Evolutionary conservation across 2,329 filamentous ascomycete genomes (phyloP), one percentile per base, ranked within the genome.

Genomic region (Bimuria novae-zelandiae): DNA sequence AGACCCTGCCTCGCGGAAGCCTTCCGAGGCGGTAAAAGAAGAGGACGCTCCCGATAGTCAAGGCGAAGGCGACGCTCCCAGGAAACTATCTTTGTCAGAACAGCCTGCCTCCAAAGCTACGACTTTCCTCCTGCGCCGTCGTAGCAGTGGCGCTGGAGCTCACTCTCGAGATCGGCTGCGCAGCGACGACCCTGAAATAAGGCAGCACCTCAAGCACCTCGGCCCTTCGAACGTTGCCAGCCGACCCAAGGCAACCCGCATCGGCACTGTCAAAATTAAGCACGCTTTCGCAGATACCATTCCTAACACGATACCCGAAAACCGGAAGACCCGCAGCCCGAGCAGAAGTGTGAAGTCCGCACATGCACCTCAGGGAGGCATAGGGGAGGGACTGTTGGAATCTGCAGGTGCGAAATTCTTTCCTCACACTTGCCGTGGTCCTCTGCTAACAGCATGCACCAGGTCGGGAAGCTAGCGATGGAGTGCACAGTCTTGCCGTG

Each of bases 181-280:
- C 21, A 79, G 78, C 47, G 75, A 78, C 40, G 81, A 81, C 7
- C 76, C 82, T 33, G 81, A 85, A 25, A 73, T 86, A 44, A 78
- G 78, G 42, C 78, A 86, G 62, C 84, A 87, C 52, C 71, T 87
- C 17, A 85, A 83, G 63, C 83, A 87, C 62, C 77, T 88, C 2
- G 85, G 85, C 4, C 85, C 85, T 0, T 86, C 83, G 16, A 88
- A 88, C 60, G 76, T 82, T 14, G 85, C 85, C 17, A 84, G 78
- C 56, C 76, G 80, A 36, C 85, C 85, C 2, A 82, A 83, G 48
- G 73, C 80, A 30, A 88, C 85, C 6, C 82, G 84, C 30, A 86
- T 84, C 69, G 80, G 80, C 52, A 80, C 79, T 8, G 84, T 88
- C 56, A 87, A 87, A 70, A 87, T 88, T 70, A 88, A 88, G 68